A percentile compares a stretch with the other conserved stretches of the same genome.
Conservation (phyloP, 225 moss, liverwort and hornwort species). For the Ulota crispa region DNA sequence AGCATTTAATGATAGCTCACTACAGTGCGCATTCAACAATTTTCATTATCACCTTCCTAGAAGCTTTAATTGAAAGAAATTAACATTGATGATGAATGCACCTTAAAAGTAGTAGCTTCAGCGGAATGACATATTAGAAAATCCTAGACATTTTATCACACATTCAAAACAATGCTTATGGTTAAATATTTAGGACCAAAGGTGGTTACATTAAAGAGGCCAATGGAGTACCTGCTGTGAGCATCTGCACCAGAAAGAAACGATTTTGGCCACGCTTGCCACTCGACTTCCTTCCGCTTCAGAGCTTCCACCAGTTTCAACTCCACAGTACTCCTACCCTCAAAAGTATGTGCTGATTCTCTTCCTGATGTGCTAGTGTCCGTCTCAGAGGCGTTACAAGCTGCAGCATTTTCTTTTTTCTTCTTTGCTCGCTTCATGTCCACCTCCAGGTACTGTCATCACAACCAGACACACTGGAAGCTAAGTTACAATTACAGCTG, state of each 20-base stretch:
- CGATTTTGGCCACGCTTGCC: slow-evolving; percentile 64
- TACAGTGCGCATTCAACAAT: no score
- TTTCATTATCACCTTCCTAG: no score
- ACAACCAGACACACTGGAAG: neutral
- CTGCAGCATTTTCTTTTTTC: slow-evolving; percentile 27
- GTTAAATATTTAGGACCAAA: neutral
- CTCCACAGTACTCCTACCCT: slow-evolving; percentile 33
- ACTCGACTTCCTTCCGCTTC: slow-evolving; percentile 48
- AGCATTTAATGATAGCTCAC: no score
- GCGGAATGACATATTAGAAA: neutral
- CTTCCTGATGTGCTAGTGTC: slow-evolving; percentile 17
- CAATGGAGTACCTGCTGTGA: slow-evolving; percentile 39
- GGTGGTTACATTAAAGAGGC: neutral
- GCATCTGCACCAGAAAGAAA: slow-evolving; percentile 67
- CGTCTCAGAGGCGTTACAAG: slow-evolving; percentile 15
- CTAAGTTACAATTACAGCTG: neutral
- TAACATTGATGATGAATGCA: no score
- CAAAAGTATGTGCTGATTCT: slow-evolving; percentile 4
- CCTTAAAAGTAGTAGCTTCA: no score
- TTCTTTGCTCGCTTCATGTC: slow-evolving; percentile 49
- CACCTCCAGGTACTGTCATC: slow-evolving; percentile 36
- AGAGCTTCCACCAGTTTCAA: slow-evolving; percentile 36
- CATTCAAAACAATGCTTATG: neutral
- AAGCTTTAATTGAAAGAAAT: no score
- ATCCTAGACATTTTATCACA: neutral